Conservation (phyloP, 345 rosid species). For the Murraya paniculata region DNA sequence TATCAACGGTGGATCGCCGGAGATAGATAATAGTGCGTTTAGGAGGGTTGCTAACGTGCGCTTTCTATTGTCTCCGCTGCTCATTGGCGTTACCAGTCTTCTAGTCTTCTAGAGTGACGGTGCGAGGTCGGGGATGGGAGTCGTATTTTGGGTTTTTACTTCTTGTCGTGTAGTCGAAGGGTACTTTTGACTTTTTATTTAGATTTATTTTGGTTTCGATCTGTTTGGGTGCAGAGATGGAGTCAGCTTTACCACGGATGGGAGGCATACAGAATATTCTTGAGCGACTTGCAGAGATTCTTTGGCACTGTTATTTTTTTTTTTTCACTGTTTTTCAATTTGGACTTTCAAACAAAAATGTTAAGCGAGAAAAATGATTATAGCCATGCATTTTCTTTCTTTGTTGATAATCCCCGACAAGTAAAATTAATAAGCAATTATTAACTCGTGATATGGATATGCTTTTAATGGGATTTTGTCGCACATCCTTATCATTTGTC, state of each 20-base stretch:
- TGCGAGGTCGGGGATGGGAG: background rate
- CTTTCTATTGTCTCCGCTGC: slow-evolving; percentile 12
- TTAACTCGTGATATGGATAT: background rate
- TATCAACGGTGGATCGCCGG: slow-evolving; percentile 21
- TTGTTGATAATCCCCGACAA: background rate
- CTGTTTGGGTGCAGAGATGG: slow-evolving; percentile 4
- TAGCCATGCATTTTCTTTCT: background rate
- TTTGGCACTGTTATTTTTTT: background rate
- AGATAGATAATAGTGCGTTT: slow-evolving; percentile 20
- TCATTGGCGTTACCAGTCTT: slow-evolving; percentile 8
- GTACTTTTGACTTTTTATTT: background rate
- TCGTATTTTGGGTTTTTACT: background rate
- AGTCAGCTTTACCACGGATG: background rate
- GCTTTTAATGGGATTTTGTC: background rate
- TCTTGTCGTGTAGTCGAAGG: background rate
- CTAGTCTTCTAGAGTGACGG: background rate
- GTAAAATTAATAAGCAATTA: background rate
- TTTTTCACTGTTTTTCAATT: background rate
- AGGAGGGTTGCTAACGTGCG: background rate
- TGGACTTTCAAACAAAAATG: background rate
- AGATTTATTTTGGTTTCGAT: background rate
- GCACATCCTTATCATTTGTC: background rate
- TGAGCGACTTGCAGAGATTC: background rate
- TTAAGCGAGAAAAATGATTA: background rate
- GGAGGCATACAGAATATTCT: background rate